These are phyloP conservation scores for Pseudognaphalium luteoalbum DNA, from an alignment of 129 eudicot genomes.

Conservation along the genomic window DNA sequence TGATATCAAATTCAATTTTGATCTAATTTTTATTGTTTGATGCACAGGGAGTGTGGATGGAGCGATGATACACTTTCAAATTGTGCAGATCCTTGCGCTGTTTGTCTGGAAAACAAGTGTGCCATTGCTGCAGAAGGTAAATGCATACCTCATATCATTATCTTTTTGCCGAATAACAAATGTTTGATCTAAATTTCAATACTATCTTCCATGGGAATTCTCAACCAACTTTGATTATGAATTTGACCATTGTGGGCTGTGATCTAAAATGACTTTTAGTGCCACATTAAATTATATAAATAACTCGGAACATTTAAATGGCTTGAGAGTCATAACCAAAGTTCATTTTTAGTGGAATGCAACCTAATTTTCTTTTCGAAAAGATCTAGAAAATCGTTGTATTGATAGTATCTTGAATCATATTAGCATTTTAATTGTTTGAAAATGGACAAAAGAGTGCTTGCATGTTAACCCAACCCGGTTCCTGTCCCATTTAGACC, in stretches of 20 bases:
- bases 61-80: conserved; percentile 40
- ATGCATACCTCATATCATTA: conserved; percentile 1
- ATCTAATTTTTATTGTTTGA: not conserved
- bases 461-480: not conserved
- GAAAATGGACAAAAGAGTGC: not conserved
- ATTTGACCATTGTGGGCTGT: not conserved
- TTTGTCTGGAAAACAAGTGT: conserved; percentile 87
- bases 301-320: too few species aligned
- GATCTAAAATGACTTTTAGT: too few species aligned
- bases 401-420: too few species aligned
- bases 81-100: conserved; percentile 82
- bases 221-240: not conserved
- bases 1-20: conserved; percentile 14
- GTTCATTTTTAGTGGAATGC: too few species aligned
- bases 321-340: too few species aligned
- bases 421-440: too few species aligned
- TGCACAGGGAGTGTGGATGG: conserved; percentile 89
- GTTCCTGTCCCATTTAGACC: not conserved
- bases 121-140: conserved; percentile 91
- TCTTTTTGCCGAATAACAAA: not conserved
- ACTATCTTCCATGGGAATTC: not conserved
- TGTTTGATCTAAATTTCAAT: not conserved
- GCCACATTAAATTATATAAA: too few species aligned
- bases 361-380: too few species aligned
- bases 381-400: too few species aligned